Conservation (phyloP, 371 early-diverging fungal species). For the Actinomucor elegans region DNA sequence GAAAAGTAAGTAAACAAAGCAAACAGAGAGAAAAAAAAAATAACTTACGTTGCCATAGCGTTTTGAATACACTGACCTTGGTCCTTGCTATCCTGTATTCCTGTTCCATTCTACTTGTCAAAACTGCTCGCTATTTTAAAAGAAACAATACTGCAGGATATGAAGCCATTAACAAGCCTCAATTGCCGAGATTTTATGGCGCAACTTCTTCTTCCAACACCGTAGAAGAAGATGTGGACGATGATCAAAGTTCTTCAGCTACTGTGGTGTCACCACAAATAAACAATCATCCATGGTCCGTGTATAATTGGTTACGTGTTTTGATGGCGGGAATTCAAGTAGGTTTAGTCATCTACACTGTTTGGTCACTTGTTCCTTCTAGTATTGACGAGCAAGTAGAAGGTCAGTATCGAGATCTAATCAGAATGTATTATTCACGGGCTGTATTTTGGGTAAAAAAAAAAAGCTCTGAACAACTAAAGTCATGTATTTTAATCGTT, state of each 20-base stretch:
- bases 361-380: not conserved
- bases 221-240: not conserved
- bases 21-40: not conserved
- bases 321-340: conserved; percentile 7
- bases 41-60: not conserved
- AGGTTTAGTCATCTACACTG: not conserved
- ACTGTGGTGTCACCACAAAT: not conserved
- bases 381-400: not conserved
- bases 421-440: conserved; percentile 1
- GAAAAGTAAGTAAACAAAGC: conserved; percentile 9
- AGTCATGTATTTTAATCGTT: not conserved
- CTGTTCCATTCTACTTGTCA: not conserved
- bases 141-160: too few relatives aligned
- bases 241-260: not conserved
- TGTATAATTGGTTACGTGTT: conserved; percentile 9
- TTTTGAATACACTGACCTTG: too few relatives aligned
- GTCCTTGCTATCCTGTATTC: not conserved
- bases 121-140: too few relatives aligned
- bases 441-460: conserved; percentile 17
- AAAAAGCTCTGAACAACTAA: not conserved
- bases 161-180: too few relatives aligned
- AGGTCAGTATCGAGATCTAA: not conserved
- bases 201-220: not conserved
- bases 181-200: not conserved
- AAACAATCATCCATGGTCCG: not conserved